phyloP scores from a whole-genome alignment of 768 basidiomycete genomes.

The Podaxis sp. region DNA sequence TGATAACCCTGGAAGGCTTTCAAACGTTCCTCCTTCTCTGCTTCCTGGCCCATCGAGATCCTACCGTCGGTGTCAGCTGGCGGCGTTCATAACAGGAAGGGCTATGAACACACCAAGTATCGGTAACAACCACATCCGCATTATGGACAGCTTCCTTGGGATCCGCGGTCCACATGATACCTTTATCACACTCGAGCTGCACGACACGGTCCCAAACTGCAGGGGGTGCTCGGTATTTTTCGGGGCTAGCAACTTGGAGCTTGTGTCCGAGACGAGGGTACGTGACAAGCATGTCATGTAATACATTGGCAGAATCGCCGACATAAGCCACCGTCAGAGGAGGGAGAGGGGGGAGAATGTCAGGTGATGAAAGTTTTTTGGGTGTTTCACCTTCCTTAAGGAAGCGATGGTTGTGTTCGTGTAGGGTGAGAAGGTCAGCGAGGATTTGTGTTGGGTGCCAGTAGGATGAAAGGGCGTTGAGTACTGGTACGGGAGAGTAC shows the following conservation, averaged over 20 bases:
- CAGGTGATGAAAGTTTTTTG: slow-evolving; percentile 15
- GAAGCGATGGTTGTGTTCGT: slow-evolving; percentile 70
- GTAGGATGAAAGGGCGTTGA: slow-evolving; percentile 93
- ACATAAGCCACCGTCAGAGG: slow-evolving; percentile 91
- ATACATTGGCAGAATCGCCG: slow-evolving; percentile 92
- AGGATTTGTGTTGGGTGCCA: slow-evolving; percentile 98
- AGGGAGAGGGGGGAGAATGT: slow-evolving; percentile 49
- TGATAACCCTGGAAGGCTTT: slow-evolving; percentile 91
- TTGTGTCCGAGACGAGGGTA: slow-evolving; percentile 90
- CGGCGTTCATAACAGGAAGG: not conserved
- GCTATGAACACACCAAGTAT: slow-evolving; percentile 79
- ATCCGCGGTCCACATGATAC: slow-evolving; percentile 72
- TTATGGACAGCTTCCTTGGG: slow-evolving; percentile 85
- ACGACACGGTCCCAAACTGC: slow-evolving; percentile 82
- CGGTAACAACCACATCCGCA: slow-evolving; percentile 95
- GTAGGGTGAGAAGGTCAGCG: slow-evolving; percentile 88
- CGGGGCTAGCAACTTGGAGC: slow-evolving; percentile 82
- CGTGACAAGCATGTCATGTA: slow-evolving; percentile 97
- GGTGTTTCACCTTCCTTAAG: slow-evolving; percentile 23
- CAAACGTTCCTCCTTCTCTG: slow-evolving; percentile 83
- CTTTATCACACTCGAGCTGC: slow-evolving; percentile 69
- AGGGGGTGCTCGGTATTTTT: slow-evolving; percentile 65
- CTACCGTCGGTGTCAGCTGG: slow-evolving; percentile 33
- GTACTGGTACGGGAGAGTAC: slow-evolving; percentile 89
- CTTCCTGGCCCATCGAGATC: slow-evolving; percentile 99